Percentiles rank a stretch among this genome's conserved stretches.
These are phyloP conservation scores for Clonostachys sp. DNA, from an alignment of 2,329 filamentous ascomycete species.

Conservation along the genomic window DNA sequence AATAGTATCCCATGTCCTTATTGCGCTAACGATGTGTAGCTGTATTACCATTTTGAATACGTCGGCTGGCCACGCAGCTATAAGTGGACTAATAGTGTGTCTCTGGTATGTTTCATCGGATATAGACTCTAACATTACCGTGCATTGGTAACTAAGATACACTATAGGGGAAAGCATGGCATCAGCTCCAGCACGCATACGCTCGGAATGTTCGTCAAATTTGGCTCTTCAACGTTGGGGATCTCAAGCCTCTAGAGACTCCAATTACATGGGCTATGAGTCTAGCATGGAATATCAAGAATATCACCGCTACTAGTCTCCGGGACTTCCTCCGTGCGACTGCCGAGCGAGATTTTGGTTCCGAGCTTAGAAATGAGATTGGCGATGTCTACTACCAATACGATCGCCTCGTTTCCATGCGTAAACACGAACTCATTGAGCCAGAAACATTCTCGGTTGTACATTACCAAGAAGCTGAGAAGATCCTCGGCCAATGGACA, in stretches of 20 bases:
- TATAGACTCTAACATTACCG: too few relatives aligned
- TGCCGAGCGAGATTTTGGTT: constrained; percentile 45
- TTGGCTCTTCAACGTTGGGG: constrained; percentile 61
- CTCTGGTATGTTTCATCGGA: constrained; percentile 28
- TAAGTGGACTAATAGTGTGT: constrained; percentile 60
- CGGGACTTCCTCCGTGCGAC: constrained; percentile 38
- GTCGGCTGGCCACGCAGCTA: constrained; percentile 57
- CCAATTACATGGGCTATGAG: constrained; percentile 51
- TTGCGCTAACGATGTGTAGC: constrained; percentile 17
- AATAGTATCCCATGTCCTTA: background rate
- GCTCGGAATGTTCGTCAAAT: constrained; percentile 40
- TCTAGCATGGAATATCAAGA: constrained; percentile 50
- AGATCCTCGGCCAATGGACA: constrained; percentile 47
- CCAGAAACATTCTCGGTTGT: constrained; percentile 50
- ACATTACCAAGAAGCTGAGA: constrained; percentile 57
- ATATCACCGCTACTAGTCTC: constrained; percentile 29
- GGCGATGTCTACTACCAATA: constrained; percentile 48
- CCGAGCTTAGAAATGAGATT: constrained; percentile 35
- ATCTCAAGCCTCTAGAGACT: constrained; percentile 54
- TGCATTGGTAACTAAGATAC: background rate
- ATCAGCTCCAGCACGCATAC: constrained; percentile 54
- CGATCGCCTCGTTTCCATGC: constrained; percentile 38
- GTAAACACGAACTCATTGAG: constrained; percentile 58
- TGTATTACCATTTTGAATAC: constrained; percentile 55
- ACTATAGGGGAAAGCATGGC: constrained; percentile 25